Evolutionary conservation across 495 filamentous ascomycete species (phyloP).

Genomic region (Aspergillus nidulans): DNA sequence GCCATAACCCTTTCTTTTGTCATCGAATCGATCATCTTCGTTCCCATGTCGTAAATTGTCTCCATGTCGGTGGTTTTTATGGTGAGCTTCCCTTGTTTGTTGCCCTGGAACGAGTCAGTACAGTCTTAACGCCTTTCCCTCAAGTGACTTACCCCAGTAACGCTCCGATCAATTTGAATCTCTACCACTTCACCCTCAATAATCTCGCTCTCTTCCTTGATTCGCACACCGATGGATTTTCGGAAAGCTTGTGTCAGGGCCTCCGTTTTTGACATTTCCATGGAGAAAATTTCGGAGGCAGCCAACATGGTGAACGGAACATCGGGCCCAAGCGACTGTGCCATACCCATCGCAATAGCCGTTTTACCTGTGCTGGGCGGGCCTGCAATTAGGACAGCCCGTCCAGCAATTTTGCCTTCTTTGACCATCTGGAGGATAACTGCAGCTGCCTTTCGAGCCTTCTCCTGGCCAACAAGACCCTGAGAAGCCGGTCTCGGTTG

Average conservation of each 20-base stretch:
- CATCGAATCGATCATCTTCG: slow-evolving; percentile 99
- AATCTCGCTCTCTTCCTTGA: slow-evolving; percentile 97
- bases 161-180: slow-evolving; percentile 96
- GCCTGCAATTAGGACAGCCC: slow-evolving; percentile 91
- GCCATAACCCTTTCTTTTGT: slow-evolving; percentile 98
- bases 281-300: slow-evolving; percentile 92
- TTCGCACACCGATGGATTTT: slow-evolving; percentile 92
- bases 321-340: slow-evolving; percentile 87
- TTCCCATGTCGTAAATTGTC: slow-evolving; percentile 98
- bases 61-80: slow-evolving; percentile 99
- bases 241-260: slow-evolving; percentile 96
- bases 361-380: slow-evolving; percentile 98
- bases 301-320: slow-evolving; percentile 96
- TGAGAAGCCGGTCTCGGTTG: slow-evolving; percentile 84
- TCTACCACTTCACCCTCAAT: slow-evolving; percentile 99
- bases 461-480: slow-evolving; percentile 95
- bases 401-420: slow-evolving; percentile 94
- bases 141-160: slow-evolving; percentile 66
- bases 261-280: slow-evolving; percentile 99
- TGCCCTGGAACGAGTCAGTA: slow-evolving; percentile 49
- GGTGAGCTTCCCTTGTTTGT: slow-evolving; percentile 97
- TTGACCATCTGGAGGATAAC: slow-evolving; percentile 98
- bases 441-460: slow-evolving; percentile 91
- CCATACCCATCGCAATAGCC: slow-evolving; percentile 98
- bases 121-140: neutral